These are phyloP conservation scores for Paracamarosporium sp. DNA, from an alignment of 2,329 filamentous ascomycete genomes.

Conservation along the genomic window DNA sequence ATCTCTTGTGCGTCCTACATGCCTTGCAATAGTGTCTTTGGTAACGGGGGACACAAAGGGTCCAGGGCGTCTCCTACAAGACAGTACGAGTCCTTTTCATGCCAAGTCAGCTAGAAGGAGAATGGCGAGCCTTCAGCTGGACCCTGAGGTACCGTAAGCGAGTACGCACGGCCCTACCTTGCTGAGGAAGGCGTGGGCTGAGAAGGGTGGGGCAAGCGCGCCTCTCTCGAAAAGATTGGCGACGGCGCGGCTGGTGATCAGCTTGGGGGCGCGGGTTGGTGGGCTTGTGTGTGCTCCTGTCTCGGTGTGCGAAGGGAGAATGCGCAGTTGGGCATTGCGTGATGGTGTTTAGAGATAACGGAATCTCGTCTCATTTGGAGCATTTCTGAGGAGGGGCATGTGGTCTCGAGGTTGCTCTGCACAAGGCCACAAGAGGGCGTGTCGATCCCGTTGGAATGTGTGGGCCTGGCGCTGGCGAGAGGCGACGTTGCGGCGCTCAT, in stretches of 20 bases:
- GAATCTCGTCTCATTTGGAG: background rate
- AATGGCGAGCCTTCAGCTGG: too few species aligned
- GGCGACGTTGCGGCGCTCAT: background rate
- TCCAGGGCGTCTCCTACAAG: too few species aligned
- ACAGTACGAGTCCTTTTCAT: too few species aligned
- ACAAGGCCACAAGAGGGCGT: background rate
- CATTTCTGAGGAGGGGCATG: background rate
- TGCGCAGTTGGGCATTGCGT: background rate
- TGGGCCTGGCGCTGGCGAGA: background rate
- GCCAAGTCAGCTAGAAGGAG: too few species aligned
- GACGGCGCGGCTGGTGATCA: background rate
- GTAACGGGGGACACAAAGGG: too few species aligned
- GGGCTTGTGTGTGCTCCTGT: background rate
- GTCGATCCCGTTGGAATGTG: background rate
- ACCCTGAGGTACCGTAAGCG: too few species aligned
- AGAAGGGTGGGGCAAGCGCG: background rate
- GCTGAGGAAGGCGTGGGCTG: background rate
- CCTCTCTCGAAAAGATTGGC: background rate
- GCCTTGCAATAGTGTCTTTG: too few species aligned
- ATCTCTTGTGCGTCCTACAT: too few species aligned
- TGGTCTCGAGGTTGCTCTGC: background rate
- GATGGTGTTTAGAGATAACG: constrained; percentile 9
- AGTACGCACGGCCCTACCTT: constrained; percentile 1
- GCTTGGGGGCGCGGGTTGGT: too few species aligned
- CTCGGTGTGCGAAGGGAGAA: background rate